Conservation (phyloP, 768 basidiomycete genomes). For the Amanita rubescens region DNA sequence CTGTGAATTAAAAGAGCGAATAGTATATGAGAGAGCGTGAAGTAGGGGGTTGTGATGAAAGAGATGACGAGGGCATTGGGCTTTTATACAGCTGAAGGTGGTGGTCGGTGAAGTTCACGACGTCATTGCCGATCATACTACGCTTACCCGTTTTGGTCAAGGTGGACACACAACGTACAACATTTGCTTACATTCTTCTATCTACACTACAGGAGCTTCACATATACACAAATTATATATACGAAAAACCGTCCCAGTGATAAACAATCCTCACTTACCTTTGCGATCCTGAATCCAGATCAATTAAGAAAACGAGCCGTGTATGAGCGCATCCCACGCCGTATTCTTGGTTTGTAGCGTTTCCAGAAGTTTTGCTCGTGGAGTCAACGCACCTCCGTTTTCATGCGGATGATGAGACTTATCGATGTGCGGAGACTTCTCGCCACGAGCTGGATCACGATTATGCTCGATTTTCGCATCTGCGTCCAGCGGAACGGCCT, state of each 20-base stretch:
- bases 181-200: not conserved
- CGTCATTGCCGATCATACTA: not conserved
- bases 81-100: conserved; percentile 28
- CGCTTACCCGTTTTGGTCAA: no score
- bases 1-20: not conserved
- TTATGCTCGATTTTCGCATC: no score
- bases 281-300: no score
- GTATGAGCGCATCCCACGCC: conserved; percentile 62
- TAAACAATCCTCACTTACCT: not conserved
- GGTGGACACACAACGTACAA: no score
- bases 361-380: conserved; percentile 45
- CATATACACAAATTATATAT: not conserved
- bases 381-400: conserved; percentile 14
- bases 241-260: not conserved
- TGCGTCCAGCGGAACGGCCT: not conserved
- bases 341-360: conserved; percentile 49
- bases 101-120: no score
- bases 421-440: not conserved
- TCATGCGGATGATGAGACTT: not conserved
- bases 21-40: not conserved
- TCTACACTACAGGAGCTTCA: not conserved
- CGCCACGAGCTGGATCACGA: not conserved
- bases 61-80: conserved; percentile 21
- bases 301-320: conserved; percentile 54
- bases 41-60: not conserved